phyloP scores from a whole-genome alignment of 352 stramenopile genomes.

The Phytopythium montanum region DNA sequence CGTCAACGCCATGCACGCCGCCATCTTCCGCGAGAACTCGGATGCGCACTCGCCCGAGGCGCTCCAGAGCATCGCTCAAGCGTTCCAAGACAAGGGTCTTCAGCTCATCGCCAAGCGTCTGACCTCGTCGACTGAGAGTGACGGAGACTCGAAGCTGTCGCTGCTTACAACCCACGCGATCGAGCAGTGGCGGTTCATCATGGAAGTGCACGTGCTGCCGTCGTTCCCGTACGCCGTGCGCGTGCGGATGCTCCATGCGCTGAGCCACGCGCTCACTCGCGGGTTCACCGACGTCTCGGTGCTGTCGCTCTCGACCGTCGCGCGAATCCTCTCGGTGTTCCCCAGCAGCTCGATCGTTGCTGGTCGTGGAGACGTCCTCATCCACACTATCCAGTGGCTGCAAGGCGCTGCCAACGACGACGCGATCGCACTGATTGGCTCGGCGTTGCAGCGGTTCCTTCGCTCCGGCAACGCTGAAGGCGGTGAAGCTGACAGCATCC shows the following conservation, averaged over 20 bases:
- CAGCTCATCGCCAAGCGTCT: slow-evolving; percentile 7
- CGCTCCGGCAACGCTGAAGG: not conserved
- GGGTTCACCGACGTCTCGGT: slow-evolving; percentile 36
- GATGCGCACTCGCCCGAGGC: slow-evolving; percentile 68
- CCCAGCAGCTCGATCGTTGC: slow-evolving; percentile 29
- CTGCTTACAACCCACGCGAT: slow-evolving; percentile 33
- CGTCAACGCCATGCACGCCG: slow-evolving; percentile 33
- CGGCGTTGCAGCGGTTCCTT: not conserved
- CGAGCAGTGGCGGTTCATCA: slow-evolving; percentile 56
- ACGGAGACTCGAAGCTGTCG: not conserved
- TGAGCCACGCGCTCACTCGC: slow-evolving; percentile 49
- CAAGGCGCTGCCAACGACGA: slow-evolving; percentile 10
- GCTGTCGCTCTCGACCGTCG: slow-evolving; percentile 37
- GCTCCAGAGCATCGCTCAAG: slow-evolving; percentile 59
- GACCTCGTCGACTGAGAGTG: not conserved
- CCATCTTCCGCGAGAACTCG: slow-evolving; percentile 46
- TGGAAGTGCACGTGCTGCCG: slow-evolving; percentile 71
- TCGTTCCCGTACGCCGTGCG: slow-evolving; percentile 72
- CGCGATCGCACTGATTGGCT: not conserved
- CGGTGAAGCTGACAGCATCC: not conserved
- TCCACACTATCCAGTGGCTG: slow-evolving; percentile 32
- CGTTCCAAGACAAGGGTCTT: slow-evolving; percentile 38
- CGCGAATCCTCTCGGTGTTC: slow-evolving; percentile 53
- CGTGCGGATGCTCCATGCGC: slow-evolving; percentile 37
- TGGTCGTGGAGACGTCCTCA: slow-evolving; percentile 20